Conservation (phyloP, 2,329 filamentous ascomycete genomes). For the Nigrograna mackinnonii region DNA sequence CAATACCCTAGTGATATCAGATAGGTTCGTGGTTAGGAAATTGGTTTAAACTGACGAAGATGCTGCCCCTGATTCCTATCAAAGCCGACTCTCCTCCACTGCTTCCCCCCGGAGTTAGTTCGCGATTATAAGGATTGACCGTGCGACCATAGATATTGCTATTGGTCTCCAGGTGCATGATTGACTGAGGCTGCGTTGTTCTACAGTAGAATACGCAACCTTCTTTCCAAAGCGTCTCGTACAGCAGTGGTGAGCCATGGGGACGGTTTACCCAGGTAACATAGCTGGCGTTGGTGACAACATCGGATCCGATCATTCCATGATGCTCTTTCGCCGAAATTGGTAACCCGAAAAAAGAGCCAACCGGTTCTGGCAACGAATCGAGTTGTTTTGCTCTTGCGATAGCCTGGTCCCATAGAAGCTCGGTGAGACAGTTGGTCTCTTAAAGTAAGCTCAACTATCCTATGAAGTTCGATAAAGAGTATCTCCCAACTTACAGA, state of each 20-base stretch:
- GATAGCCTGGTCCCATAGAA: conserved; percentile 23
- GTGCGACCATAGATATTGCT: conserved; percentile 57
- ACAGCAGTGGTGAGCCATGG: neutral
- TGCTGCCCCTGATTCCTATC: conserved; percentile 54
- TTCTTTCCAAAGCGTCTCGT: neutral
- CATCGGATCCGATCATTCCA: conserved; percentile 49
- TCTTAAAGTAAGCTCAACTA: neutral
- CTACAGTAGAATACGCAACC: conserved; percentile 52
- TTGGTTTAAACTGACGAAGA: conserved; percentile 36
- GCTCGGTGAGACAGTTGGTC: conserved; percentile 58
- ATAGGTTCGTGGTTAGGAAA: too few relatives aligned
- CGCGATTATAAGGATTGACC: conserved; percentile 57
- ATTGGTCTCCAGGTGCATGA: conserved; percentile 58
- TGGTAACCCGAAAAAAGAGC: conserved; percentile 54
- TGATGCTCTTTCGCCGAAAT: conserved; percentile 56
- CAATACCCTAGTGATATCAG: conserved; percentile 53
- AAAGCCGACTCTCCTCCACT: conserved; percentile 62
- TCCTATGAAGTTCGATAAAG: too few relatives aligned
- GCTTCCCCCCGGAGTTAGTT: conserved; percentile 55
- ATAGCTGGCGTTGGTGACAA: conserved; percentile 50
- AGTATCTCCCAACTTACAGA: conserved; percentile 39
- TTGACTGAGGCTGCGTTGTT: conserved; percentile 58
- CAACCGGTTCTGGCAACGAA: conserved; percentile 34
- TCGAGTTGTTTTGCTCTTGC: conserved; percentile 22
- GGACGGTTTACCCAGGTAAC: conserved; percentile 42